phyloP scores from a whole-genome alignment of 306 rosid genomes.

The Begonia loranthoides region DNA sequence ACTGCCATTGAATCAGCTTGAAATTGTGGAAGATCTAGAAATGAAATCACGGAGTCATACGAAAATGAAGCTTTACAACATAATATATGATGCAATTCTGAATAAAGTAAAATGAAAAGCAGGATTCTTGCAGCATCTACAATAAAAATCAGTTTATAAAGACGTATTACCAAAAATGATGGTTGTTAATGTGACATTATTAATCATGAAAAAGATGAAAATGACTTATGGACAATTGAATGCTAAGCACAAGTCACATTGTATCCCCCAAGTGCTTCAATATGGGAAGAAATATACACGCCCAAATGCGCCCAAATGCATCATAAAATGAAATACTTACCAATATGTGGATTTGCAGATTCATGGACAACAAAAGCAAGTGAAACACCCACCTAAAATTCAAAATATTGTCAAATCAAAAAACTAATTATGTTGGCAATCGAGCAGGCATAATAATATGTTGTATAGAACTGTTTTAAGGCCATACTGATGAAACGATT shows the following conservation, averaged over 20 bases:
- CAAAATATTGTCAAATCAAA: conserved; percentile 11
- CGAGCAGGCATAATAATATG: background rate
- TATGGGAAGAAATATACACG: background rate
- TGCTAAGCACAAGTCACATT: background rate
- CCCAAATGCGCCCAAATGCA: background rate
- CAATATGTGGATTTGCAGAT: conserved; percentile 97
- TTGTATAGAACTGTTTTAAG: background rate
- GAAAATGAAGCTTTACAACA: background rate
- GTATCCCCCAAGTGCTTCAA: background rate
- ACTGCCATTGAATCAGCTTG: too few species aligned
- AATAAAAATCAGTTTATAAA: background rate
- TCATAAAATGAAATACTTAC: conserved; percentile 26
- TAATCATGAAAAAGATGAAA: background rate
- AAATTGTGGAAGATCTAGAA: background rate
- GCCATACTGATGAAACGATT: background rate
- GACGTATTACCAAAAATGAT: too few species aligned
- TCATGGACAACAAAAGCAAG: conserved; percentile 96
- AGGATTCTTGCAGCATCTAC: background rate
- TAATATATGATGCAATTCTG: background rate
- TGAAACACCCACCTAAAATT: conserved; percentile 72
- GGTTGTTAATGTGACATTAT: background rate
- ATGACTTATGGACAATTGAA: background rate
- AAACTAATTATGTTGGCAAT: background rate
- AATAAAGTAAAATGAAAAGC: background rate
- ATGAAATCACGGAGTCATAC: background rate